phyloP scores from a whole-genome alignment of 169 alveolate genomes.

The Amoebophrya sp. region DNA sequence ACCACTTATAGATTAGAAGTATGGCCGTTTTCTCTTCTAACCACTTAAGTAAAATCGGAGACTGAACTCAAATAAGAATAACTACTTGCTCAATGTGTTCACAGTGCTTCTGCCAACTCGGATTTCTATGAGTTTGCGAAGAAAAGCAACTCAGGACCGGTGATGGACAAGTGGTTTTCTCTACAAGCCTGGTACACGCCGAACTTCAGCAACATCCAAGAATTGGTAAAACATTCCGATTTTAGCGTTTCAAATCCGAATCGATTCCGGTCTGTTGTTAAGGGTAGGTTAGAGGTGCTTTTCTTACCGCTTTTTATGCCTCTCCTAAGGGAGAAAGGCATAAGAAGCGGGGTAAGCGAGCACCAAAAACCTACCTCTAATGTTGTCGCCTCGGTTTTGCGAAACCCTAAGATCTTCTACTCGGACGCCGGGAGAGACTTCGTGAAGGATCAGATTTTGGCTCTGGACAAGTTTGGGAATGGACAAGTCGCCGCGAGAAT shows the following conservation, averaged over 20 bases:
- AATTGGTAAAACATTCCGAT: not conserved
- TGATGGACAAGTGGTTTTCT: slow-evolving; percentile 21
- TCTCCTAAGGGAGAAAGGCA: too few relatives aligned
- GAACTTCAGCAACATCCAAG: not conserved
- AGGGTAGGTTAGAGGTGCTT: too few relatives aligned
- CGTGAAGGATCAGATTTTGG: not conserved
- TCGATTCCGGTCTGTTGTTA: not conserved
- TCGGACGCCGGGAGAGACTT: not conserved
- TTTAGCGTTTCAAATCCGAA: not conserved
- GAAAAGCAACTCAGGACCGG: not conserved
- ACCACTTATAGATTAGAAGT: too few relatives aligned
- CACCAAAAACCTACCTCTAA: too few relatives aligned
- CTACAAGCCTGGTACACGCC: not conserved
- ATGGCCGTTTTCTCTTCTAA: too few relatives aligned
- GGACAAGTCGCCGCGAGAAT: not conserved
- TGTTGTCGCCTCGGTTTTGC: not conserved
- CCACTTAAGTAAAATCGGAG: too few relatives aligned
- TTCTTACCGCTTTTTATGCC: too few relatives aligned
- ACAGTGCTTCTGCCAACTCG: not conserved
- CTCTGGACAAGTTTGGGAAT: not conserved
- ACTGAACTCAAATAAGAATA: not conserved
- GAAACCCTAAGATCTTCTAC: not conserved
- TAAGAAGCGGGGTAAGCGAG: too few relatives aligned
- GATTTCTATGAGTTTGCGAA: not conserved
- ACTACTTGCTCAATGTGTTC: not conserved